These are phyloP conservation scores for Fusarium sulawesiense DNA, from an alignment of 2,329 filamentous ascomycete species.

Conservation along the genomic window DNA sequence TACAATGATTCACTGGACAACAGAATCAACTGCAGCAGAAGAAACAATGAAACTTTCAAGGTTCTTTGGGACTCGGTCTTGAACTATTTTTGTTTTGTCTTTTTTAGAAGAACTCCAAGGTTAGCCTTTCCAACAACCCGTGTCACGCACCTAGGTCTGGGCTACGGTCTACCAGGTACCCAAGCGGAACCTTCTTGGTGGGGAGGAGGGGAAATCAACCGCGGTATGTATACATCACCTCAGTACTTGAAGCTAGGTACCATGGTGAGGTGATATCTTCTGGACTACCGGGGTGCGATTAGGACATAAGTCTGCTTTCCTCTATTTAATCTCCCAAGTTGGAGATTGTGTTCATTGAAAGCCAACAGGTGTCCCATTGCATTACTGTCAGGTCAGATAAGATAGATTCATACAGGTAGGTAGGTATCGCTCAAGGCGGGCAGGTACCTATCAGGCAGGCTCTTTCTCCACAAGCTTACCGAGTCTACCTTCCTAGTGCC, in stretches of 20 bases:
- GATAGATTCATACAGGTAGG: not conserved
- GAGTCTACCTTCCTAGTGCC: not conserved
- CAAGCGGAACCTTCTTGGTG: conserved; percentile 8
- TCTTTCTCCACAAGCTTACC: not conserved
- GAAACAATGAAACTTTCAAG: not conserved
- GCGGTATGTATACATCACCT: not conserved
- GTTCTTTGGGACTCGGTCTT: not conserved
- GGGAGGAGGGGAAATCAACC: conserved; percentile 13
- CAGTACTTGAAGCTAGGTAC: not conserved
- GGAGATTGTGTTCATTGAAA: not conserved
- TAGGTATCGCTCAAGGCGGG: not conserved
- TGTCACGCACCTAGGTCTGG: not conserved
- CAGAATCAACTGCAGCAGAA: not conserved
- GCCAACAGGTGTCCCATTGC: not conserved
- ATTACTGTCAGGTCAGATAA: not conserved
- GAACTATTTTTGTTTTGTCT: not conserved
- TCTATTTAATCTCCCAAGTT: not conserved
- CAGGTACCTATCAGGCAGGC: not conserved
- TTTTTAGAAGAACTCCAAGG: not conserved
- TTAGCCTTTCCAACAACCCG: not conserved
- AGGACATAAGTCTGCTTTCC: not conserved
- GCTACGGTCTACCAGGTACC: not conserved
- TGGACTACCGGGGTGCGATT: not conserved
- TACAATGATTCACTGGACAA: not conserved
- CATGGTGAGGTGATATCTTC: not conserved